Percentiles rank a stretch among this genome's conserved stretches.
Conservation (phyloP, 805 yeast species). For the Sugiyamaella marilandica region DNA sequence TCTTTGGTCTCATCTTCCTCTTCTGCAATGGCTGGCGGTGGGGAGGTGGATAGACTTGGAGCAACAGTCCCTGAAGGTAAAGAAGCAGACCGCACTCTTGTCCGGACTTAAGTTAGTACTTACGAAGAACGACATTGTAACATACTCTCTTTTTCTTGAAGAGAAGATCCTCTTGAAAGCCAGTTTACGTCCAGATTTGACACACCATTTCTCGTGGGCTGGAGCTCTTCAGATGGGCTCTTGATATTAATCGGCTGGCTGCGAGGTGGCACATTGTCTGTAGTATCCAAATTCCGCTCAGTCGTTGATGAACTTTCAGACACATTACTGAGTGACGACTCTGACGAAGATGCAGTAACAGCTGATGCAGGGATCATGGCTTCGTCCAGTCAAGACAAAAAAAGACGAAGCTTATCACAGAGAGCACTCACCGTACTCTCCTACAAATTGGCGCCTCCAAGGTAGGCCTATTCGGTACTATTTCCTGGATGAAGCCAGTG, state of each 20-base stretch:
- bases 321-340: background rate
- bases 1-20: background rate
- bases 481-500: background rate
- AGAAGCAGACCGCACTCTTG: constrained; percentile 3
- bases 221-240: constrained; percentile 5
- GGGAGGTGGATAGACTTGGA: background rate
- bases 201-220: constrained; percentile 40
- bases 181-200: constrained; percentile 78
- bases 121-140: background rate
- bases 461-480: too few species aligned
- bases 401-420: background rate
- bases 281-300: background rate
- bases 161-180: constrained; percentile 43
- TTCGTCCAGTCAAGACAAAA: background rate
- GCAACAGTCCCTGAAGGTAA: constrained; percentile 2
- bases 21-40: constrained; percentile 2
- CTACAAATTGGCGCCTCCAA: too few species aligned
- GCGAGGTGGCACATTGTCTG: background rate
- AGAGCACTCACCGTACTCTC: too few species aligned
- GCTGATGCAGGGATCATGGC: background rate
- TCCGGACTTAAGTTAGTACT: constrained; percentile 4
- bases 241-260: background rate
- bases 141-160: constrained; percentile 11
- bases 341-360: constrained; percentile 2
- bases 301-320: constrained; percentile 5